Conservation (phyloP, 2,329 filamentous ascomycete genomes). For the Mycosphaerella sp. region DNA sequence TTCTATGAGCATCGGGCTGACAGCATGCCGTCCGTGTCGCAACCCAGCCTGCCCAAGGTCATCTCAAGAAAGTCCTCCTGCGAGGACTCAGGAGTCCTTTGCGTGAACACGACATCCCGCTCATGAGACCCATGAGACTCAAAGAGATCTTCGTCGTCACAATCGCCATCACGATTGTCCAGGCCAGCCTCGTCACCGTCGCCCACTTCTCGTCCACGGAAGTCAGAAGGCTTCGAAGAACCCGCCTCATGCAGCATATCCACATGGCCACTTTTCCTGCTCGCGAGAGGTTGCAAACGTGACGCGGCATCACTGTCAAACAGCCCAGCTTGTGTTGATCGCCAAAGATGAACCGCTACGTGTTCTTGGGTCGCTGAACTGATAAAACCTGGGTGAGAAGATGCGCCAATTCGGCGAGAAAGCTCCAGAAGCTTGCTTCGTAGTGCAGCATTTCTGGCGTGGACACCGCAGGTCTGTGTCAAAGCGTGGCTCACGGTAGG, state of each 20-base stretch:
- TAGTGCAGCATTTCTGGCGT: slow-evolving; percentile 9
- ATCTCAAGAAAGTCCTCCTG: background rate
- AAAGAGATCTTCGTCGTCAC: background rate
- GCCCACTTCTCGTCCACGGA: background rate
- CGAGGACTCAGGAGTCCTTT: background rate
- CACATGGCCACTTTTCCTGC: background rate
- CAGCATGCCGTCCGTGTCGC: background rate
- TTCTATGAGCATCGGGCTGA: background rate
- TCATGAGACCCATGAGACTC: background rate
- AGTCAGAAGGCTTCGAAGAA: background rate
- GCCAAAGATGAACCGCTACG: background rate
- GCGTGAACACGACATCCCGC: background rate
- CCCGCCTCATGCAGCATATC: background rate
- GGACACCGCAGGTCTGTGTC: slow-evolving; percentile 6
- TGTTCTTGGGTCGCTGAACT: background rate
- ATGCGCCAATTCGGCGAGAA: slow-evolving; percentile 1
- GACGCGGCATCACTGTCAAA: background rate
- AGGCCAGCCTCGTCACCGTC: background rate
- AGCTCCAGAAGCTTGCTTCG: slow-evolving; percentile 16
- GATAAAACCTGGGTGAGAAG: background rate
- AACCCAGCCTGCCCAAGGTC: background rate
- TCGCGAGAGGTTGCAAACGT: background rate
- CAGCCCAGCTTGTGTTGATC: background rate
- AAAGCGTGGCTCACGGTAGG: slow-evolving; percentile 36
- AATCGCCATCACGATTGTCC: background rate